Evolutionary conservation across 371 early-diverging fungal species (phyloP), one percentile per base, ranked within the genome.

Genomic region (Lichtheimia ramosa): DNA sequence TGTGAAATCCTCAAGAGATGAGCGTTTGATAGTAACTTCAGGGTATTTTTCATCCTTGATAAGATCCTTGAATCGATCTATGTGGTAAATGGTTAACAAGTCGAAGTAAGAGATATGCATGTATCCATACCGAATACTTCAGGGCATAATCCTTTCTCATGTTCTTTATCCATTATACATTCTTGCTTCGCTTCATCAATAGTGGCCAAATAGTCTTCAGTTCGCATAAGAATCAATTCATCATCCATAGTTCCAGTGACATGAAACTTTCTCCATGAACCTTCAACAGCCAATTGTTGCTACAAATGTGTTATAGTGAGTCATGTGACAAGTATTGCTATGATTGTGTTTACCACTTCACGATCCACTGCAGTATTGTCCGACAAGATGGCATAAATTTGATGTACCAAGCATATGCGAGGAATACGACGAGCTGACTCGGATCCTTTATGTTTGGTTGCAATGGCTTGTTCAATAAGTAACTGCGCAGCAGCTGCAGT

Each of bases 111-210:
- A 18, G n/a, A 12, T 16, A 14, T 18, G 16, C 18, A 55, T 6
- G 3, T n/a, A 1, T 5, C n/a, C 40, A 5, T 58, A 68, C 68
- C 68, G 57, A 68, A 68, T 7, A 58, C 5, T 13, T 43, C n/a
- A n/a, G 20, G 23, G 39, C 2, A 28, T 3, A 28, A n/a, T 2
- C 18, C 46, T 18, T 46, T 21, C 16, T 86, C 43, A 34, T 34
- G 34, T 77, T 85, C 25, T 89, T 85, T 53, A 61, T 86, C 51
- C 51, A 82, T 14, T 6, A 48, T 28, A 39, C 48, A 63, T 41
- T 68, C 61, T 16, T 25, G 7, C 43, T 63, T 68, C 18, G 63
- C 63, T 13, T 51, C 59, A 15, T 60, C 52, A 27, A 74, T 66
- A 23, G 55, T 59, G 3, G 60, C 42, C 39, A 64, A 8, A 41